A percentile compares a stretch with the other conserved stretches of the same genome.
Conservation (phyloP, 139 green algal genomes). For the Parachlorella kessleri region DNA sequence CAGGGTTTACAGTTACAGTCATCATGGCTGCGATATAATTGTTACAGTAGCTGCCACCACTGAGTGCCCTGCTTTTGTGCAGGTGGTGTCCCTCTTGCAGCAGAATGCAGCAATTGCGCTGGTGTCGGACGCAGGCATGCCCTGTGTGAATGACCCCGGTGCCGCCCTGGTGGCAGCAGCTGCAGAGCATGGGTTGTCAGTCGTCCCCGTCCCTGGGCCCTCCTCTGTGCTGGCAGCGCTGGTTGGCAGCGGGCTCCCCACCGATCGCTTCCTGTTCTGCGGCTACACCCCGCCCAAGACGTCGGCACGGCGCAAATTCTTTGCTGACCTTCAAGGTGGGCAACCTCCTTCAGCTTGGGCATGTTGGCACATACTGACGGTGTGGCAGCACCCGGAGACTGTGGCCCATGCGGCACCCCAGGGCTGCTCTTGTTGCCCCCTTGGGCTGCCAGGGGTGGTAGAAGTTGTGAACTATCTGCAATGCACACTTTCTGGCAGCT, state of each 20-base stretch:
- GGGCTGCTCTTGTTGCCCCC: no score
- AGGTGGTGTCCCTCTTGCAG: slow-evolving; percentile 63
- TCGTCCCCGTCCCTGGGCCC: slow-evolving; percentile 85
- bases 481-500: no score
- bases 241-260: slow-evolving; percentile 76
- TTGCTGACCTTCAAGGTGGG: slow-evolving; percentile 42
- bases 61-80: no score
- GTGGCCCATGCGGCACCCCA: no score
- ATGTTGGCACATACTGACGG: no score
- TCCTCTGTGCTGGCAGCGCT: slow-evolving; percentile 77
- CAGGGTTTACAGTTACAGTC: no score
- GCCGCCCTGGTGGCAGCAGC: slow-evolving; percentile 57
- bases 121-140: slow-evolving; percentile 89
- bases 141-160: slow-evolving; percentile 90
- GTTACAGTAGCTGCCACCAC: no score
- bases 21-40: no score
- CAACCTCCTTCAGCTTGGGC: no score
- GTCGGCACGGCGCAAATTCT: slow-evolving; percentile 33
- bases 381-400: no score
- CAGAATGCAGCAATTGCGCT: slow-evolving; percentile 76
- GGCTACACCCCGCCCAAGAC: slow-evolving; percentile 87
- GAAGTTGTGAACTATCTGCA: no score
- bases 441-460: no score
- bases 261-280: slow-evolving; percentile 70
- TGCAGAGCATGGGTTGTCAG: slow-evolving; percentile 24